Percentiles rank a stretch among this genome's conserved stretches.
These are phyloP conservation scores for Lizonia empirigonia DNA, from an alignment of 2,329 filamentous ascomycete species.

Conservation along the genomic window DNA sequence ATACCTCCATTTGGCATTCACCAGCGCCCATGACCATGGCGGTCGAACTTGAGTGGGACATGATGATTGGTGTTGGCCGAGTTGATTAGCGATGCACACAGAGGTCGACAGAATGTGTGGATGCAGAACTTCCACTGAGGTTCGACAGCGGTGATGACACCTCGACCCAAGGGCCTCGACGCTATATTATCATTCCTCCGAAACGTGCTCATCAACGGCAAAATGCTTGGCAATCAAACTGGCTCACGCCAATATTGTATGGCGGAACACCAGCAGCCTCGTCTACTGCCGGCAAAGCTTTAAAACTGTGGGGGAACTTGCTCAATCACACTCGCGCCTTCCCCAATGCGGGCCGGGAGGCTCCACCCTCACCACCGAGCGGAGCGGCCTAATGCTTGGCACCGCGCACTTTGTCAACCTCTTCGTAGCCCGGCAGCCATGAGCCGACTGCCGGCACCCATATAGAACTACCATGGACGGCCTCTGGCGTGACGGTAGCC, in stretches of 20 bases:
- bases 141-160: background rate
- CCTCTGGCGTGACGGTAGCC: conserved; percentile 1
- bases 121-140: background rate
- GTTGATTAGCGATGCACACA: background rate
- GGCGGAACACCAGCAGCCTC: conserved; percentile 7
- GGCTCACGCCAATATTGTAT: conserved; percentile 11
- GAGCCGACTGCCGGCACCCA: conserved; percentile 19
- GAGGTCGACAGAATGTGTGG: background rate
- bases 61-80: conserved; percentile 4
- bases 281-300: conserved; percentile 12
- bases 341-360: background rate
- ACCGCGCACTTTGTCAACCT: conserved; percentile 13
- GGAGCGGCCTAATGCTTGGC: conserved; percentile 28
- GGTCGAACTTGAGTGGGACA: conserved; percentile 22
- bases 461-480: conserved; percentile 16
- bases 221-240: conserved; percentile 11
- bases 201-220: conserved; percentile 10
- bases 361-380: conserved; percentile 12
- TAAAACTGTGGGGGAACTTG: conserved; percentile 39
- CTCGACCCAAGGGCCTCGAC: conserved; percentile 5
- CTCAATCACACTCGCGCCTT: conserved; percentile 38
- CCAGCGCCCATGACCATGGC: conserved; percentile 25
- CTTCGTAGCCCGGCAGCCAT: conserved; percentile 11
- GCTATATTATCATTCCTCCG: conserved; percentile 16
- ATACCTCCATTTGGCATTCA: conserved; percentile 50